Base-by-base conservation (phyloP, 768 basidiomycete genomes). In the Hypsizygus marmoreus region DNA sequence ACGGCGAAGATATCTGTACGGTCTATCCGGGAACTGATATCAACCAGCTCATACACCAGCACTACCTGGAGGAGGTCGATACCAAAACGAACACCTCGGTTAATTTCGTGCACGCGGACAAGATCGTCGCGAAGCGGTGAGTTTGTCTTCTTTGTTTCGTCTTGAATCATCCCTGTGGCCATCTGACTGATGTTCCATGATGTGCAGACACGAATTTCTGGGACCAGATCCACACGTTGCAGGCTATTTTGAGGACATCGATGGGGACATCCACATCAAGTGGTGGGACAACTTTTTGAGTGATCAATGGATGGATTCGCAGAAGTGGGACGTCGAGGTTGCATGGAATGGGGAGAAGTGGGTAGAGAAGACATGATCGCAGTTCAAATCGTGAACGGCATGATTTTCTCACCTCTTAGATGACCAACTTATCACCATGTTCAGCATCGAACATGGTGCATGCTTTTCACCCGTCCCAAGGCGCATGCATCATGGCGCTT, bases 271-370 rank as follows among this genome's bases (percentile, higher is more conserved):
- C 14, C 69, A 70, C 47, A 62, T 75, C 43, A 66, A 64, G 44
- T 74, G 69, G 68, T 73, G 71, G 70, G 72, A 75, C 47, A 64
- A 54, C 28, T 75, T 71, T 53, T 51, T 75, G 36, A 57, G 62
- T 25, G 71, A 73, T 41, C 70, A 71, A 46, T 75, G 72, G 73
- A 65, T 69, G 59, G 71, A 68, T 31, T 61, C 61, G 32, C 58
- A 64, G 25, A 71, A 72, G 55, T 75, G 74, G 74, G 57, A 57
- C 34, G 53, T 72, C 23, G 67, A 67, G 19, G 65, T 70, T 6
- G 45, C 43, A 16, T 59, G 64, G 62, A 53, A 66, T 28, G 67
- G 61, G 25, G 70, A 69, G 20, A 54, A 63, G 23, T 75, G 73
- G 71, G 58, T 72, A 6, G 72, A 72, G 43, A 64, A 64, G 36